Evolutionary conservation across 352 stramenopile genomes (phyloP), one percentile per base, ranked within the genome.

Genomic region (Ophiocytium majus): DNA sequence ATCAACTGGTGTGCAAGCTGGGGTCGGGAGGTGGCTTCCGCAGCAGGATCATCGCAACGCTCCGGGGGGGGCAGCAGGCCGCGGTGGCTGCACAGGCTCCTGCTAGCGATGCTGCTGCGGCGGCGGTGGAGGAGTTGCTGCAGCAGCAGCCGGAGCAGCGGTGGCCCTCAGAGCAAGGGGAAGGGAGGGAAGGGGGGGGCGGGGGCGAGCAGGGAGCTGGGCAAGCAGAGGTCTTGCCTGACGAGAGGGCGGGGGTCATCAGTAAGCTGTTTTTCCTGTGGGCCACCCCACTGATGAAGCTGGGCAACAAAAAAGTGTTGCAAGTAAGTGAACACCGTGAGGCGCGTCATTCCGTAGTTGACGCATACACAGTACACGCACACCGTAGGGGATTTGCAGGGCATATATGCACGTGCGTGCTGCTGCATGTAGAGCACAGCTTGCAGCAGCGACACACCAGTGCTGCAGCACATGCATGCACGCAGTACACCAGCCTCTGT

Each of bases 191-290:
- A 78, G 35, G 5, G 10, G 35, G 32, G 66, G 14, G 35, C 66
- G 14, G 32, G 5, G 32, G 66, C 35, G 14, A 78, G 66, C 32
- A 78, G 35, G 66, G 5, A 14, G 43, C 5, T 57, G 43, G 5
- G 43, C 43, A 5, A 57, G 5, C 43, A 14, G 14, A 43, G 35
- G 10, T 43, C 35, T 14, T 78, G 32, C 66, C 66, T 17, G 66
- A 78, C 32, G 66, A 5, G 5, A 5, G 14, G 66, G 83, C 83
- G 10, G 63, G 43, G 37, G 14, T 85, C 57, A 17, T 81, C 23
- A 82, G 63, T 63, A 83, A 81, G 49, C 63, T 87, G 19, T 28
- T 85, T n/a, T 87, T 87, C 78, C 34, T n/a, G 10, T 87, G 83
- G 83, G 80, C 82, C 28, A 49, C 34, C 9, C 79, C 79, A 5